Conservation (phyloP, 1,284 basidiomycete genomes). For the Omphalotus olearius region DNA sequence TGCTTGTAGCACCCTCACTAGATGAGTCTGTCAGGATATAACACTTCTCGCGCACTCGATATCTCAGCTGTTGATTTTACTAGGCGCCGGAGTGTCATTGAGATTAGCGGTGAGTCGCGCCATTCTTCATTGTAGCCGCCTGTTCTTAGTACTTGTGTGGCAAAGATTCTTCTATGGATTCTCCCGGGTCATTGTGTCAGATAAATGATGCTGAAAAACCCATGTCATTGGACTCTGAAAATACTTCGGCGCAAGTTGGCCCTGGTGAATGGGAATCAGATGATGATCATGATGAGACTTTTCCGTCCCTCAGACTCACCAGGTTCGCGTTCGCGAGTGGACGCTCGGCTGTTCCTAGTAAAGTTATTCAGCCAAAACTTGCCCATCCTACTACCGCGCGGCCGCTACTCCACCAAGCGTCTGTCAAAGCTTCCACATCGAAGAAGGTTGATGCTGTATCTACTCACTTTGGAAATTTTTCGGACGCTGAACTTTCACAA, state of each 20-base stretch:
- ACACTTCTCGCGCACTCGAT: too few species aligned
- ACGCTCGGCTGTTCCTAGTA: background rate
- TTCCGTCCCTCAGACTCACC: conserved; percentile 17
- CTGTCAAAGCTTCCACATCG: conserved; percentile 1
- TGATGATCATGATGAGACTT: conserved; percentile 4
- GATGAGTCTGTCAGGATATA: background rate
- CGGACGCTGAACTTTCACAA: conserved; percentile 26
- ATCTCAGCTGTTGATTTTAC: background rate
- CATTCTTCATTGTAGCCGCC: background rate
- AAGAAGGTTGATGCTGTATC: conserved; percentile 11
- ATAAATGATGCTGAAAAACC: background rate
- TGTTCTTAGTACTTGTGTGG: background rate
- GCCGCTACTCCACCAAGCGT: background rate
- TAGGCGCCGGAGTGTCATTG: conserved; percentile 10
- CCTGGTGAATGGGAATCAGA: conserved; percentile 5
- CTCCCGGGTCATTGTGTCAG: background rate
- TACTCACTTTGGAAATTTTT: too few species aligned
- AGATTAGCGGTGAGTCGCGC: conserved; percentile 17
- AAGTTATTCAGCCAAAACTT: background rate
- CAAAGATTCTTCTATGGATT: conserved; percentile 3
- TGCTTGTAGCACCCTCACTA: background rate
- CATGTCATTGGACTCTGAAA: background rate
- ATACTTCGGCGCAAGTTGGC: too few species aligned
- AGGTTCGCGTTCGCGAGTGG: conserved; percentile 29
- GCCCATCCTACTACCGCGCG: background rate